Conservation (phyloP, 305 asterid genomes). For the Euphrasia arctica region DNA sequence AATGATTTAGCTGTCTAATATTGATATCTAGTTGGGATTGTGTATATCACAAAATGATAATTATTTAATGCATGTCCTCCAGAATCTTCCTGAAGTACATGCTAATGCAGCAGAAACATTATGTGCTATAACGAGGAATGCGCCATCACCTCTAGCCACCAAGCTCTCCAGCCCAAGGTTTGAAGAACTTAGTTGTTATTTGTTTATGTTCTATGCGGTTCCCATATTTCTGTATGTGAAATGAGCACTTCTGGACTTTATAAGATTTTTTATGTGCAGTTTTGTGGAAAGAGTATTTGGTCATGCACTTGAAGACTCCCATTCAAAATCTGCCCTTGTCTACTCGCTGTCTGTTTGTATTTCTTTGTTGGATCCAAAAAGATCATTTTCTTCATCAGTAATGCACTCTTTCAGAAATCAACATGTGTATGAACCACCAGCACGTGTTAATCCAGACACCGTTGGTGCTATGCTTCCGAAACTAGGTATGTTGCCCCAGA, state of each 20-base stretch:
- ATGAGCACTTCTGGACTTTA: too few species aligned
- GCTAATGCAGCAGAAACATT: conserved; percentile 88
- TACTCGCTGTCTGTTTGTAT: conserved; percentile 85
- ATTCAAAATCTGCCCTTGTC: conserved; percentile 79
- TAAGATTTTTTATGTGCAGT: conserved; percentile 46
- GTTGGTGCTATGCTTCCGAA: conserved; percentile 93
- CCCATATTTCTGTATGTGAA: conserved; percentile 8
- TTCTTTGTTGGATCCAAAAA: conserved; percentile 88
- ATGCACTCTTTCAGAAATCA: conserved; percentile 83
- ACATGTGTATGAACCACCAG: conserved; percentile 66
- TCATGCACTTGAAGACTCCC: conserved; percentile 83
- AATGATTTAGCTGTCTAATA: too few species aligned
- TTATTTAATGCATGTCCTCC: too few species aligned
- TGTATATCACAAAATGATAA: too few species aligned
- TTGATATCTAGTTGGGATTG: too few species aligned
- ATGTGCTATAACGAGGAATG: conserved; percentile 77
- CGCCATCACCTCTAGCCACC: conserved; percentile 75
- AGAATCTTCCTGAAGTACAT: conserved; percentile 81
- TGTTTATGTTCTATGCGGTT: neutral
- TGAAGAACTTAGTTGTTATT: conserved; percentile 17
- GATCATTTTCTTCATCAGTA: conserved; percentile 69
- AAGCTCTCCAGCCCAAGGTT: conserved; percentile 79
- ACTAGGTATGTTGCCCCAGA: conserved; percentile 50
- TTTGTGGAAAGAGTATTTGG: conserved; percentile 83
- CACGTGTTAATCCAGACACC: conserved; percentile 72